Evolutionary conservation across 2,329 filamentous ascomycete species (phyloP).

Genomic region (Stemphylium beticola): DNA sequence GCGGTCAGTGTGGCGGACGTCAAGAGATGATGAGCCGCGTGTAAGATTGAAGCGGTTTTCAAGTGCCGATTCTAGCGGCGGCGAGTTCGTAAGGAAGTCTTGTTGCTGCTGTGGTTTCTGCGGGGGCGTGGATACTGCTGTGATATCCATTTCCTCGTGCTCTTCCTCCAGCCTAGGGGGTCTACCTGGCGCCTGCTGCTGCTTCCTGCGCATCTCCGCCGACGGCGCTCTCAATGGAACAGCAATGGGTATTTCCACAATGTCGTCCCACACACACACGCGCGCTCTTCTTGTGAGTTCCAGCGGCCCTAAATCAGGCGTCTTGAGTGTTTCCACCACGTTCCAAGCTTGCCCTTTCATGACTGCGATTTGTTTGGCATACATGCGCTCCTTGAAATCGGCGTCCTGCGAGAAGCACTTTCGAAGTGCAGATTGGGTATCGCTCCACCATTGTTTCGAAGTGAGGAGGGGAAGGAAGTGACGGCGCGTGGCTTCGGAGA

Average conservation of each 20-base stretch:
- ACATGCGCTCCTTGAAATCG: conserved; percentile 99
- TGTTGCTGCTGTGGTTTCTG: conserved; percentile 55
- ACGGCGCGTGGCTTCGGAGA: conserved; percentile 89
- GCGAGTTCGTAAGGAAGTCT: conserved; percentile 73
- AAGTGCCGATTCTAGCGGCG: conserved; percentile 52
- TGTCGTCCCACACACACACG: conserved; percentile 97
- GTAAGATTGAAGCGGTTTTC: conserved; percentile 58
- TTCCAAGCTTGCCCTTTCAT: conserved; percentile 99
- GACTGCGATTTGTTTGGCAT: conserved; percentile 95
- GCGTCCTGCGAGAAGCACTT: conserved; percentile 88
- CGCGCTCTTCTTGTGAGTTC: conserved; percentile 89
- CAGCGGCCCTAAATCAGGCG: conserved; percentile 86
- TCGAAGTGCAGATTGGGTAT: conserved; percentile 86
- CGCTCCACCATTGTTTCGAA: conserved; percentile 95
- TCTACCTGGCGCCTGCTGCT: conserved; percentile 58
- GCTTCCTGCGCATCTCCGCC: conserved; percentile 78
- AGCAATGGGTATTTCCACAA: conserved; percentile 93
- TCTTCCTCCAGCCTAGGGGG: conserved; percentile 44
- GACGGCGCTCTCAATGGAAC: conserved; percentile 87
- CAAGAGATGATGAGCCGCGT: conserved; percentile 53
- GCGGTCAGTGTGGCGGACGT: conserved; percentile 38
- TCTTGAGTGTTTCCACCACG: conserved; percentile 96
- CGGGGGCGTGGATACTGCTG: conserved; percentile 66
- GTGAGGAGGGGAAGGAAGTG: conserved; percentile 97
- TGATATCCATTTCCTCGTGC: conserved; percentile 93